Percentiles rank a stretch among this genome's conserved stretches.
Evolutionary conservation across 352 stramenopile species (phyloP).

Genomic region (Globisporangium uncinulatum): DNA sequence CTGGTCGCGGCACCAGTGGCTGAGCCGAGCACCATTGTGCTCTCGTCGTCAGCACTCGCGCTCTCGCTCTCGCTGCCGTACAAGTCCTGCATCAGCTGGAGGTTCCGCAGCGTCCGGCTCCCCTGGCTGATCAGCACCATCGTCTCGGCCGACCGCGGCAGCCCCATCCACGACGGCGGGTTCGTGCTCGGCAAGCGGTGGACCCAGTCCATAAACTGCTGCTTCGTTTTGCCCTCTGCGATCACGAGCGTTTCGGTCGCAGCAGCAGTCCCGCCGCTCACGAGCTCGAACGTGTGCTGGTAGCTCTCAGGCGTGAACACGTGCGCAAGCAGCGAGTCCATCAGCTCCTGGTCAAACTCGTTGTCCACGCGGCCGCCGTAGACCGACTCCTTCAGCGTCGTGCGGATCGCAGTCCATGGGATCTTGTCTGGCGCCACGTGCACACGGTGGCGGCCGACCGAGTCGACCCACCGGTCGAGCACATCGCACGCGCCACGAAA

Average conservation of each 20-base stretch:
- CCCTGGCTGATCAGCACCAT: constrained; percentile 85
- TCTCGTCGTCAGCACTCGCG: constrained; percentile 39
- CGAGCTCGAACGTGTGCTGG: constrained; percentile 78
- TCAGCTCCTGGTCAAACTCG: constrained; percentile 93
- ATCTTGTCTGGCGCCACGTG: constrained; percentile 95
- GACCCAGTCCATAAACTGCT: constrained; percentile 91
- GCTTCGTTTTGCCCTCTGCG: constrained; percentile 87
- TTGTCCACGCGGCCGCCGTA: constrained; percentile 98
- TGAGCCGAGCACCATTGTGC: constrained; percentile 43
- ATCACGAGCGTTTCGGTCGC: constrained; percentile 52
- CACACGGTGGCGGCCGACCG: constrained; percentile 66
- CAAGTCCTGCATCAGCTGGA: constrained; percentile 80
- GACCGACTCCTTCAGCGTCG: constrained; percentile 94
- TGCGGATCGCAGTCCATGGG: constrained; percentile 97
- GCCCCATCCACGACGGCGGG: constrained; percentile 89
- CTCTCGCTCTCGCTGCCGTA: constrained; percentile 57
- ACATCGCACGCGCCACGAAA: constrained; percentile 96
- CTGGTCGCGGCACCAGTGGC: background rate
- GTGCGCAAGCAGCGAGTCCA: constrained; percentile 91
- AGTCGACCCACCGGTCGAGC: constrained; percentile 96
- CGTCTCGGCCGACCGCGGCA: constrained; percentile 89
- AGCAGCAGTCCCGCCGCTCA: constrained; percentile 27
- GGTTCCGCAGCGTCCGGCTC: constrained; percentile 66
- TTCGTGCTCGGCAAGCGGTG: constrained; percentile 85
- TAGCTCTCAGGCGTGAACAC: constrained; percentile 96